These are phyloP conservation scores for Ogataea polymorpha DNA, from an alignment of 805 yeast species.

Conservation along the genomic window DNA sequence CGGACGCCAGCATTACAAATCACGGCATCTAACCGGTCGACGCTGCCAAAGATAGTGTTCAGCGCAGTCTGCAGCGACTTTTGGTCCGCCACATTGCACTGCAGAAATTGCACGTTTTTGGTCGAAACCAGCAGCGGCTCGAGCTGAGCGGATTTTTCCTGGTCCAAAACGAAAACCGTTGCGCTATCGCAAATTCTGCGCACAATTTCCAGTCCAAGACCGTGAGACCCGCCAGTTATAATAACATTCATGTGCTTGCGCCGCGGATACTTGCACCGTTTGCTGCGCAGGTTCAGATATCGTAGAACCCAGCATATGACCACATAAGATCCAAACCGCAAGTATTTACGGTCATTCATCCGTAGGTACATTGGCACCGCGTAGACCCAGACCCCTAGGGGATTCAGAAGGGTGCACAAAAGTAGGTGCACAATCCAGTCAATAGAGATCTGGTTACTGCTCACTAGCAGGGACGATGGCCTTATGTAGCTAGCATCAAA, in stretches of 20 bases:
- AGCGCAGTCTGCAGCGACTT: constrained; percentile 23
- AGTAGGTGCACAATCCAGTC: constrained; percentile 19
- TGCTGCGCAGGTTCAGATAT: constrained; percentile 15
- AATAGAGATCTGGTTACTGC: constrained; percentile 10
- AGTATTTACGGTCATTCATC: constrained; percentile 1
- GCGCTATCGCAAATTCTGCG: constrained; percentile 16
- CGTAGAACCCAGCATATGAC: constrained; percentile 23
- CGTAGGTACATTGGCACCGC: constrained; percentile 3
- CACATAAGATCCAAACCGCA: constrained; percentile 10
- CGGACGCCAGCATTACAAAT: constrained; percentile 52
- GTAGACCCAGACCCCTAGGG: constrained; percentile 21
- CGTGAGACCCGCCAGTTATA: constrained; percentile 51
- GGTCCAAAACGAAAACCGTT: constrained; percentile 11
- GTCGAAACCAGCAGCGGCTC: constrained; percentile 7
- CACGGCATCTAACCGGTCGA: constrained; percentile 31
- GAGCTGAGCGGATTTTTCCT: constrained; percentile 6
- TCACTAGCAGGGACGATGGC: constrained; percentile 17
- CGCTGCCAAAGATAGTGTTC: constrained; percentile 20
- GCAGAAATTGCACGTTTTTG: constrained; percentile 23
- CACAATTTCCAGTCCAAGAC: constrained; percentile 46
- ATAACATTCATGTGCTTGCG: constrained; percentile 27
- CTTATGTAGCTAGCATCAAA: background rate
- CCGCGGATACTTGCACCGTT: constrained; percentile 2
- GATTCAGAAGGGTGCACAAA: constrained; percentile 17
- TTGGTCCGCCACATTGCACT: constrained; percentile 25